Evolutionary conservation across 495 filamentous ascomycete species (phyloP).

Genomic region (Opeltia flavorubescens): DNA sequence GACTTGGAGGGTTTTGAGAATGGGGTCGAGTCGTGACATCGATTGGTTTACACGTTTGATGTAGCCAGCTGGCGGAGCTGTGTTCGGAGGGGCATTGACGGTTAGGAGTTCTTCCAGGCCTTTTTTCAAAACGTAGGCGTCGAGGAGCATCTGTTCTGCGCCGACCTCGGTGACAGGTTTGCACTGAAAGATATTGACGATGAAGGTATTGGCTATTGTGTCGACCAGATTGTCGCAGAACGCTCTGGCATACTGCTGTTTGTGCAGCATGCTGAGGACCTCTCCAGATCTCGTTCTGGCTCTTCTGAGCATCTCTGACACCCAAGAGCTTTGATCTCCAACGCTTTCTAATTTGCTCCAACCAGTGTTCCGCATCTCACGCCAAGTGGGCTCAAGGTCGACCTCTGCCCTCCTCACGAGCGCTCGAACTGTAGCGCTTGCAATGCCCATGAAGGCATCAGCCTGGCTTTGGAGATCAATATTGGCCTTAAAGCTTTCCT

Average conservation of each 20-base stretch:
- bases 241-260: constrained; percentile 84
- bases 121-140: constrained; percentile 83
- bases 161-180: constrained; percentile 82
- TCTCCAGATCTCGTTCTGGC: constrained; percentile 57
- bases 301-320: constrained; percentile 60
- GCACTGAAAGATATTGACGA: constrained; percentile 75
- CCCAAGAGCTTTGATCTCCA: constrained; percentile 90
- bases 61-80: constrained; percentile 47
- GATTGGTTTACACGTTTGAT: constrained; percentile 75
- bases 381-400: constrained; percentile 73
- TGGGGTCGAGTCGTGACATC: constrained; percentile 76
- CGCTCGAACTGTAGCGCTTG: constrained; percentile 69
- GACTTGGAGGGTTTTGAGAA: constrained; percentile 95
- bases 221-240: constrained; percentile 94
- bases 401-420: constrained; percentile 74
- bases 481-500: constrained; percentile 53
- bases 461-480: constrained; percentile 86
- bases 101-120: constrained; percentile 55
- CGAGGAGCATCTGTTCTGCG: constrained; percentile 97
- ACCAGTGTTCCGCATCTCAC: constrained; percentile 94
- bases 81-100: constrained; percentile 28
- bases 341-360: constrained; percentile 91
- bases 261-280: constrained; percentile 64
- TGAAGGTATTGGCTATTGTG: constrained; percentile 60
- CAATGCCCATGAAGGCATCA: constrained; percentile 91